Conservation (phyloP, 164 flowering plant genomes). For the Kingdonia uniflora region DNA sequence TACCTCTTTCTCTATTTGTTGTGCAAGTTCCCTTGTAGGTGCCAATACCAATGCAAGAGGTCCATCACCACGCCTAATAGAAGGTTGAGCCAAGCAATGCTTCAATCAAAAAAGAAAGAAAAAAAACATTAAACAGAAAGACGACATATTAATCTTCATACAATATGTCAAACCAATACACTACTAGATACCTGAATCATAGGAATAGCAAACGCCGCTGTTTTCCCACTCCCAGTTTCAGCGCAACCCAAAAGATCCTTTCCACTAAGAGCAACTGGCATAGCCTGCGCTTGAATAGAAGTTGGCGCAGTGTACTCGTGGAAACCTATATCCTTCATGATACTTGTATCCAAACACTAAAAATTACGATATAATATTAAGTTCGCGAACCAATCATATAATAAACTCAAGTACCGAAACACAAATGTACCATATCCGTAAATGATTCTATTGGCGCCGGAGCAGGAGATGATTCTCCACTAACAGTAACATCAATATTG, state of each 20-base stretch:
- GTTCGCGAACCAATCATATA: not conserved
- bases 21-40: slow-evolving; percentile 72
- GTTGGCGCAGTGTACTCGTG: slow-evolving; percentile 56
- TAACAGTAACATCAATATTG: slow-evolving; percentile 43
- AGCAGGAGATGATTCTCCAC: slow-evolving; percentile 32
- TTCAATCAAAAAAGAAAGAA: slow-evolving; percentile 12
- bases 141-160: not conserved
- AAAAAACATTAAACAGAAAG: not conserved
- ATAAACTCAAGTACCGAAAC: not conserved
- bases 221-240: slow-evolving; percentile 67
- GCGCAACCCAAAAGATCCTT: slow-evolving; percentile 60
- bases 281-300: slow-evolving; percentile 55
- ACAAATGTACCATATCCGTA: slow-evolving; percentile 39
- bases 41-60: too few relatives aligned
- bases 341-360: slow-evolving; percentile 44
- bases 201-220: slow-evolving; percentile 61
- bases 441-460: slow-evolving; percentile 59
- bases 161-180: not conserved
- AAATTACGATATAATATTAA: slow-evolving; percentile 3
- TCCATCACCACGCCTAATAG: too few relatives aligned
- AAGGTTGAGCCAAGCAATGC: slow-evolving; percentile 54
- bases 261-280: slow-evolving; percentile 59
- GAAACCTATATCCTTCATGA: slow-evolving; percentile 46
- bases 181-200: slow-evolving; percentile 46
- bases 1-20: slow-evolving; percentile 50